These are phyloP conservation scores for Sclerotinia borealis DNA, from an alignment of 2,329 filamentous ascomycete species.

Conservation along the genomic window DNA sequence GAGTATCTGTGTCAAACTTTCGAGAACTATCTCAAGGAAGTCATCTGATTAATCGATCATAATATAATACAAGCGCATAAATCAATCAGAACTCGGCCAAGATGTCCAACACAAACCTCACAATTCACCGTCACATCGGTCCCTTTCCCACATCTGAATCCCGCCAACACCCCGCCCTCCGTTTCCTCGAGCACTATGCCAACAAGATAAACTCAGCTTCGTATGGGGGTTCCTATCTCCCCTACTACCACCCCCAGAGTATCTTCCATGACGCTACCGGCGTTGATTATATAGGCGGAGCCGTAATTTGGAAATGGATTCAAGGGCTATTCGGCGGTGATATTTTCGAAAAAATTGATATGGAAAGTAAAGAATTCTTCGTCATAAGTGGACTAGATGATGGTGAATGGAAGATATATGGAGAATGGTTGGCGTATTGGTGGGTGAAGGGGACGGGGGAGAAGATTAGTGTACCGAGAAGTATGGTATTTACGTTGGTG, in stretches of 20 bases:
- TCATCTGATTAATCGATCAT: slow-evolving; percentile 36
- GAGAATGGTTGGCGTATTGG: slow-evolving; percentile 12
- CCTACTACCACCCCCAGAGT: slow-evolving; percentile 1
- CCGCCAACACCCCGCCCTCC: not conserved
- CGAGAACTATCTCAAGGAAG: not conserved
- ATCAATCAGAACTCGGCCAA: not conserved
- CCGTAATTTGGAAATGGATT: slow-evolving; percentile 9
- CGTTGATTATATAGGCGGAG: not conserved
- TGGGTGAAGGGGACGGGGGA: slow-evolving; percentile 8
- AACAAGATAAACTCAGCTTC: not conserved
- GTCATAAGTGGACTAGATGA: not conserved
- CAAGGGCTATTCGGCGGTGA: not conserved
- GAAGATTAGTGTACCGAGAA: slow-evolving; percentile 10
- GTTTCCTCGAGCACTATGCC: slow-evolving; percentile 1
- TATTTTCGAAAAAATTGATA: not conserved
- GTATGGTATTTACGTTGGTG: slow-evolving; percentile 13
- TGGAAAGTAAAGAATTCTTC: slow-evolving; percentile 1
- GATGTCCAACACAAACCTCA: not conserved
- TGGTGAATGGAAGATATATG: slow-evolving; percentile 9
- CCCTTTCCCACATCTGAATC: not conserved
- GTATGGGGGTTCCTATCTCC: not conserved
- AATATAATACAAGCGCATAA: slow-evolving; percentile 29
- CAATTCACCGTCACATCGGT: not conserved
- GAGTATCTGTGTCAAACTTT: not conserved
- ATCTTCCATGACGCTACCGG: slow-evolving; percentile 8